Percentiles rank a stretch among this genome's conserved stretches.
These are phyloP conservation scores for Yarrowia osloensis DNA, from an alignment of 805 yeast genomes.

Conservation along the genomic window DNA sequence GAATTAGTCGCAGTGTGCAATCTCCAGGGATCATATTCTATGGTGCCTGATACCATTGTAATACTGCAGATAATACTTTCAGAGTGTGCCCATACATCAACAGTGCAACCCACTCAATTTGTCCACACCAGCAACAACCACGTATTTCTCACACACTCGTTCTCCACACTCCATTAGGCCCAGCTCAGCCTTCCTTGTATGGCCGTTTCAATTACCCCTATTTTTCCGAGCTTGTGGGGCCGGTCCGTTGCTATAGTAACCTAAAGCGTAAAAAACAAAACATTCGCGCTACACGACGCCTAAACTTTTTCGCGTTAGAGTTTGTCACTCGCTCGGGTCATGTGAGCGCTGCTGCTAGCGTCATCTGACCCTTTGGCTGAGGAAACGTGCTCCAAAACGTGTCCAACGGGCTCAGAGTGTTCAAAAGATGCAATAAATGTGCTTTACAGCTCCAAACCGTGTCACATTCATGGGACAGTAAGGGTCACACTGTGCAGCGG, in stretches of 20 bases:
- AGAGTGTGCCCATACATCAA: too few relatives aligned
- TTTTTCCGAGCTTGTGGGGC: background rate
- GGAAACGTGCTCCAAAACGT: background rate
- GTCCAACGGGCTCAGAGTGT: background rate
- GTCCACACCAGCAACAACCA: too few relatives aligned
- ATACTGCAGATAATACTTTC: too few relatives aligned
- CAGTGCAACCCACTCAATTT: too few relatives aligned
- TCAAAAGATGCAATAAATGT: background rate
- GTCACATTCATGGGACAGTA: background rate
- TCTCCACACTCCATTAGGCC: too few relatives aligned
- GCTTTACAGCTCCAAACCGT: background rate
- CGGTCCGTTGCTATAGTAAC: slow-evolving; percentile 7
- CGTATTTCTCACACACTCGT: too few relatives aligned
- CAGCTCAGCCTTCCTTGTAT: too few relatives aligned
- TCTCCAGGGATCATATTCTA: too few relatives aligned
- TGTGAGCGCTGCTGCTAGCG: background rate
- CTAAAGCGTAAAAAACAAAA: slow-evolving; percentile 6
- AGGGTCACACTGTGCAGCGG: background rate
- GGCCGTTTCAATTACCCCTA: slow-evolving; percentile 23
- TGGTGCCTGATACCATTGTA: too few relatives aligned
- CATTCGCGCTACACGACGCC: slow-evolving; percentile 10
- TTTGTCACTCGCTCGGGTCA: background rate
- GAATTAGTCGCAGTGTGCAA: too few relatives aligned
- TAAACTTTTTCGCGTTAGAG: slow-evolving; percentile 13
- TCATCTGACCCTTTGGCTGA: background rate